phyloP scores from a whole-genome alignment of 345 rosid species.

The Hibiscus trionum region DNA sequence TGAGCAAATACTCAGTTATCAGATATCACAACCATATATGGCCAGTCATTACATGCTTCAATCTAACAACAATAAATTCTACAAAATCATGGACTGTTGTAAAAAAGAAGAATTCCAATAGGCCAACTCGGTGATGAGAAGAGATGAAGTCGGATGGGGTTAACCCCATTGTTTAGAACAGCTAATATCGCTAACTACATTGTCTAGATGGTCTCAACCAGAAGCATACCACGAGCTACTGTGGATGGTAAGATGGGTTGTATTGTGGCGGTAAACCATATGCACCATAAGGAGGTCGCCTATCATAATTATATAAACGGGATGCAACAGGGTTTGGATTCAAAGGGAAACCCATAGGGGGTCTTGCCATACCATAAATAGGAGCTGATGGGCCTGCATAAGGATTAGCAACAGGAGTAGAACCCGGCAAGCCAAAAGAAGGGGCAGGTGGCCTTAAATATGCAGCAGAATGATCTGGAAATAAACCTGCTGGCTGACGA shows the following conservation, averaged over 20 bases:
- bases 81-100: too few relatives aligned
- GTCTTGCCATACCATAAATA: constrained; percentile 26
- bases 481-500: constrained; percentile 23
- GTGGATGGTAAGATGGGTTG: constrained; percentile 46
- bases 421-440: background rate
- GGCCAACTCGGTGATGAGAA: too few relatives aligned
- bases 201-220: background rate
- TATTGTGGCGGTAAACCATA: constrained; percentile 41
- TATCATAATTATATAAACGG: constrained; percentile 19
- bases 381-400: constrained; percentile 13
- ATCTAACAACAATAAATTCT: too few relatives aligned
- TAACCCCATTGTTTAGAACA: too few relatives aligned
- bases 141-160: too few relatives aligned
- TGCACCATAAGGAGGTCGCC: constrained; percentile 35
- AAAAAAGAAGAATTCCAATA: too few relatives aligned
- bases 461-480: constrained; percentile 21
- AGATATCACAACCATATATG: too few relatives aligned
- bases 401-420: constrained; percentile 13
- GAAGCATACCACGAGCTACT: constrained; percentile 16
- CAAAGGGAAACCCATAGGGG: constrained; percentile 25
- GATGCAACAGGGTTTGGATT: constrained; percentile 25
- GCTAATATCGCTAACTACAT: background rate
- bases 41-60: too few relatives aligned
- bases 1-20: too few relatives aligned
- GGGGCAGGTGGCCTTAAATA: background rate